Base-by-base conservation (phyloP, 75 land plant genomes). In the Sequoiadendron giganteum region DNA sequence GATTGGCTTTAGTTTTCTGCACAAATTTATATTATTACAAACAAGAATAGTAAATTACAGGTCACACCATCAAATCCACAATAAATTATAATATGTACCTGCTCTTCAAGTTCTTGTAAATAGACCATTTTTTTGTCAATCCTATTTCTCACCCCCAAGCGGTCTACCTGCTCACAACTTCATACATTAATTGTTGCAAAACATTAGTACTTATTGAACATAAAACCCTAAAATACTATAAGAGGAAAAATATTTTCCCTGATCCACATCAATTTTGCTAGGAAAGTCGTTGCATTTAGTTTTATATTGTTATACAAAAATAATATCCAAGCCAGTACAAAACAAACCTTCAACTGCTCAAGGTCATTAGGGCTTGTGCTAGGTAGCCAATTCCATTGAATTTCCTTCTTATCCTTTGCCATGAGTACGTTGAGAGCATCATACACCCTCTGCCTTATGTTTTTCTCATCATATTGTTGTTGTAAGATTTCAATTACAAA, bases 401-500 rank as follows among this genome's bases (percentile, higher is more conserved):
- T 98, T 76, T 98, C 99, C 86, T 98, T 98, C 80, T 98, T 98
- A 83, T 98, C 99, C 91, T 98, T 97, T 16, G 99, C 99, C 99
- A 98, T 98, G 2, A 98, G 96, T 82, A 98, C 99, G 88, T 98
- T 98, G 43, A 98, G 90, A 40, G 99, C 99, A 92, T 98, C 99
- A 93, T 98, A 98, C 10, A 98, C 99, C 89, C 99, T 93, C 52
- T 99, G 91, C 86, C 99, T 87, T 43, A 98, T 98, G 88, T 98
- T 98, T 89, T 98, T 98, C 91, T 98, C 99, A 91, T 98, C 99
- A 93, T 95, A 98, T 87, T 95, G 99, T 92, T 95, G 99, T 96
- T 96, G 97, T 78, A 83, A 84, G 86, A 70, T 68, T 21, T 61
- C 52, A 54, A 86, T 21, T 3, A 2, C 34, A 45, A 25, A 39